These are phyloP conservation scores for Quercus cerris DNA, from an alignment of 306 rosid species.

Conservation along the genomic window DNA sequence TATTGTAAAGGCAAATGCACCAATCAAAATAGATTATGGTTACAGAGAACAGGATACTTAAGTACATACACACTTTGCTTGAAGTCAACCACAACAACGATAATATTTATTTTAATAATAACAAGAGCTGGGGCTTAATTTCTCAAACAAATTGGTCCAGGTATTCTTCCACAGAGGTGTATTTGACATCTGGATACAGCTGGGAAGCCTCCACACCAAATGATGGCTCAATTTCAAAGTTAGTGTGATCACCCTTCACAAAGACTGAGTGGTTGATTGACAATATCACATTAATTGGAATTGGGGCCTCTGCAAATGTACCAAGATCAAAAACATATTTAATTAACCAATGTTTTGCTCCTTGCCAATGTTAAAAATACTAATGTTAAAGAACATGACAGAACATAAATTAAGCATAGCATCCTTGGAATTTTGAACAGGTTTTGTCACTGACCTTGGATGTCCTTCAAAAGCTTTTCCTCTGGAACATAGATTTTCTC, in stretches of 20 bases:
- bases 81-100: too few relatives aligned
- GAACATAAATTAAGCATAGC: too few relatives aligned
- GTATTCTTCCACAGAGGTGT: slow-evolving; percentile 77
- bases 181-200: slow-evolving; percentile 78
- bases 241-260: slow-evolving; percentile 84
- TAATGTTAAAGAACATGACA: too few relatives aligned
- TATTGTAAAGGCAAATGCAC: too few relatives aligned
- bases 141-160: slow-evolving; percentile 58
- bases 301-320: slow-evolving; percentile 57
- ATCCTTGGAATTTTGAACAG: background rate
- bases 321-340: background rate
- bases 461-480: slow-evolving; percentile 71
- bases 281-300: slow-evolving; percentile 61
- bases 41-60: too few relatives aligned
- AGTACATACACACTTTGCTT: too few relatives aligned
- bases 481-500: slow-evolving; percentile 61
- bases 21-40: too few relatives aligned
- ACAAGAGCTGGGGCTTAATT: too few relatives aligned
- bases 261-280: slow-evolving; percentile 63
- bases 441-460: slow-evolving; percentile 42
- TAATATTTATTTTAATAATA: too few relatives aligned
- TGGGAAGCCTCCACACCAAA: slow-evolving; percentile 84
- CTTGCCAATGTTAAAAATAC: background rate
- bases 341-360: too few relatives aligned
- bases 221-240: slow-evolving; percentile 74